Conservation (phyloP, 345 rosid species). For the Lenwebbia sp. region DNA sequence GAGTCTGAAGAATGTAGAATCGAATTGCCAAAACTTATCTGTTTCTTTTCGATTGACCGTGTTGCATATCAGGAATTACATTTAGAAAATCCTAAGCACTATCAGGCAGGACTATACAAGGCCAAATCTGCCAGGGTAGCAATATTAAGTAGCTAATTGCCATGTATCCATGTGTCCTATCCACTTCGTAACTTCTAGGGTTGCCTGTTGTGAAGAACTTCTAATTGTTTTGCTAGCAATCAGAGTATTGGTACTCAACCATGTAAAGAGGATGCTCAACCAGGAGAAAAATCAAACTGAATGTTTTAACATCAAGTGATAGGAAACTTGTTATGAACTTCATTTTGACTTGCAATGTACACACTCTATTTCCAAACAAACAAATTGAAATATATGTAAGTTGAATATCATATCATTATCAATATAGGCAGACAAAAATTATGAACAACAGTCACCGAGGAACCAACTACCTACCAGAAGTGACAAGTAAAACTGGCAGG, state of each 20-base stretch:
- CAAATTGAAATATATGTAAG: not conserved
- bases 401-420: not conserved
- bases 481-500: conserved; percentile 59
- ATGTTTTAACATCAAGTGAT: not conserved
- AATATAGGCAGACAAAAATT: not conserved
- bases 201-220: not conserved
- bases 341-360: not conserved
- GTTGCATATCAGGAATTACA: not conserved
- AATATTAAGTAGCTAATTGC: not conserved
- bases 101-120: not conserved
- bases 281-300: not conserved
- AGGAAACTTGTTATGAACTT: not conserved
- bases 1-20: not conserved
- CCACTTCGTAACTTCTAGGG: not conserved
- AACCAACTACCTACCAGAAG: conserved; percentile 97
- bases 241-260: not conserved
- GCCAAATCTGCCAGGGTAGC: not conserved
- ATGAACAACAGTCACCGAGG: too few relatives aligned
- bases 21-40: not conserved
- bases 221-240: not conserved
- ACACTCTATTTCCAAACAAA: not conserved
- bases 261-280: not conserved
- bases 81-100: not conserved
- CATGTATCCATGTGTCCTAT: not conserved
- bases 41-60: not conserved